A percentile compares a stretch with the other conserved stretches of the same genome.
These are phyloP conservation scores for Effrenium voratum DNA, from an alignment of 73 alveolate genomes.

Conservation along the genomic window DNA sequence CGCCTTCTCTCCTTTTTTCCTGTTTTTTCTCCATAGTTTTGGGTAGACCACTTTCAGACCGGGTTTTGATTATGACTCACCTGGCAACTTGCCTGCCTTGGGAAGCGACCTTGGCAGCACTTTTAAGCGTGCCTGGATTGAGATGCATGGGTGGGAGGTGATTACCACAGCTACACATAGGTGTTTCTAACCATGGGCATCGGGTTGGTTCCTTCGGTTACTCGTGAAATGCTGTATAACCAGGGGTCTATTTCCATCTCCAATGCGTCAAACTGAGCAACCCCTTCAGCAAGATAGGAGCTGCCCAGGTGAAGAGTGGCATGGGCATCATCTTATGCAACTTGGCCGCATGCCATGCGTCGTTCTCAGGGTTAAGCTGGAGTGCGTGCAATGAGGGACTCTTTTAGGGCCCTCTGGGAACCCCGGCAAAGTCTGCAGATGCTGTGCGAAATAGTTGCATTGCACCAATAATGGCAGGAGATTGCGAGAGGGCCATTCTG, in stretches of 20 bases:
- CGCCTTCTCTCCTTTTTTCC: no score
- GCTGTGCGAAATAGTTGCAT: no score
- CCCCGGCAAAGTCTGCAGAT: no score
- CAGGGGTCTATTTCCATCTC: not conserved
- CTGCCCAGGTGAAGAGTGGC: slow-evolving; percentile 44
- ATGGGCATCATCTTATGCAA: slow-evolving; percentile 69
- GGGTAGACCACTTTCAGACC: no score
- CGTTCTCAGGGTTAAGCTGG: no score
- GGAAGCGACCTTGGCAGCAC: not conserved
- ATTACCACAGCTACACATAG: not conserved
- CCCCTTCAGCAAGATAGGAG: not conserved
- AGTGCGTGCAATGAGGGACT: no score
- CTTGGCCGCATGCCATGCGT: not conserved
- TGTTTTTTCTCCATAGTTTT: no score
- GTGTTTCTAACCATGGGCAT: not conserved
- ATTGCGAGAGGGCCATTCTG: no score
- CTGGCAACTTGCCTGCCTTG: no score
- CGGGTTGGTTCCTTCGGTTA: not conserved
- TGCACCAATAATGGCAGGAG: no score
- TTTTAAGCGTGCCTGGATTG: not conserved
- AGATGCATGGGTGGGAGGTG: not conserved
- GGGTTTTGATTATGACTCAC: no score
- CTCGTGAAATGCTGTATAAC: not conserved
- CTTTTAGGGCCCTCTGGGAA: no score
- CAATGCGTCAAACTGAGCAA: not conserved